phyloP scores from a whole-genome alignment of 768 basidiomycete species.

The Mrakia frigida region DNA sequence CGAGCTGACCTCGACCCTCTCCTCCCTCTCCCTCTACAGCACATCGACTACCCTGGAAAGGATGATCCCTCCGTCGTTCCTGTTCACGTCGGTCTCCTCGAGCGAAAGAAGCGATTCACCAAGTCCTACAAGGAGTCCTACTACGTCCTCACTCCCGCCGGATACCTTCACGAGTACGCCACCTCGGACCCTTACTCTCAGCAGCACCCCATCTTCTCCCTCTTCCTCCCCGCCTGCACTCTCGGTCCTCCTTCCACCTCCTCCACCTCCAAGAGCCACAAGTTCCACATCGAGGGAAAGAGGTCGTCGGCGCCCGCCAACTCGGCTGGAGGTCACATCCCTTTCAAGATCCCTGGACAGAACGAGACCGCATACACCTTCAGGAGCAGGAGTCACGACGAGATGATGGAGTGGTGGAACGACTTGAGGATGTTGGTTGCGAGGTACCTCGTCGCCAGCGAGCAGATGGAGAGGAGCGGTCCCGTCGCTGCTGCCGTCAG shows the following conservation, averaged over 20 bases:
- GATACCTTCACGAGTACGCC: conserved; percentile 88
- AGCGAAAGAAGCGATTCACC: conserved; percentile 94
- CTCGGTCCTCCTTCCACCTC: conserved; percentile 79
- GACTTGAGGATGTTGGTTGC: conserved; percentile 91
- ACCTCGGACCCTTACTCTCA: conserved; percentile 64
- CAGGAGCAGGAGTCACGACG: conserved; percentile 79
- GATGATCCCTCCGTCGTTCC: conserved; percentile 79
- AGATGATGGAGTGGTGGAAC: conserved; percentile 99
- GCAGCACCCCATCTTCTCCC: conserved; percentile 64
- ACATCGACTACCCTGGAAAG: conserved; percentile 80
- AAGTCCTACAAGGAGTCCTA: conserved; percentile 76
- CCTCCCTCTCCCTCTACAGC: background rate
- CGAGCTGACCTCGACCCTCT: background rate
- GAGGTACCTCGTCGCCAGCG: conserved; percentile 86
- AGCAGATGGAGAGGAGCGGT: conserved; percentile 85
- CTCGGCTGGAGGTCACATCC: conserved; percentile 39
- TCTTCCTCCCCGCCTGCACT: conserved; percentile 93
- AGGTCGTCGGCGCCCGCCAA: conserved; percentile 54
- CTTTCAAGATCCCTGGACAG: conserved; percentile 48
- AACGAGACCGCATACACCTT: conserved; percentile 72
- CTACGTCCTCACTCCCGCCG: conserved; percentile 90
- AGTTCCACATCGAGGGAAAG: conserved; percentile 93
- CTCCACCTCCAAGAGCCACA: conserved; percentile 63
- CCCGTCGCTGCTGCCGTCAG: conserved; percentile 89
- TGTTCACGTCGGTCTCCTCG: conserved; percentile 82